Conservation (phyloP, 371 early-diverging fungal genomes). For the Mucor irregularis region DNA sequence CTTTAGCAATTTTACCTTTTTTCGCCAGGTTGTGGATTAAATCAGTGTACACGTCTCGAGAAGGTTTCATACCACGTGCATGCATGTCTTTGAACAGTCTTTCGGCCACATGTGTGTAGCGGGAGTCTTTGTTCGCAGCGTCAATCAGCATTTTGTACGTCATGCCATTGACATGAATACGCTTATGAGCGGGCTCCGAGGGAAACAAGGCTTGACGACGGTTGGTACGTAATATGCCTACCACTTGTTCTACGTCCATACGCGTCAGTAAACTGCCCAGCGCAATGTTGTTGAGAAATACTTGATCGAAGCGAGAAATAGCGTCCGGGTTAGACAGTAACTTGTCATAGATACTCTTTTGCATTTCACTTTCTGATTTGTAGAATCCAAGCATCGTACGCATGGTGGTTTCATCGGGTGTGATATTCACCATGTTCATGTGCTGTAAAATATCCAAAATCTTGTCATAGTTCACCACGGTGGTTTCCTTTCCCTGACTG, state of each 20-base stretch:
- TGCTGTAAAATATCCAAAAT: constrained; percentile 37
- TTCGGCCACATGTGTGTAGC: constrained; percentile 10
- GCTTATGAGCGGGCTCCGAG: background rate
- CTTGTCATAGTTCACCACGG: constrained; percentile 18
- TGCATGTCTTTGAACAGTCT: constrained; percentile 32
- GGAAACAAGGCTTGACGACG: constrained; percentile 26
- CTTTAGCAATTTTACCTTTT: constrained; percentile 26
- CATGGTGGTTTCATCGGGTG: constrained; percentile 34
- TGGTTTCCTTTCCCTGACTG: background rate
- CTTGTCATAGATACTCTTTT: constrained; percentile 18
- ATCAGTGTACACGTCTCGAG: constrained; percentile 17
- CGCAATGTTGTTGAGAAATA: constrained; percentile 42
- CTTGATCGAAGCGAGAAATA: constrained; percentile 18
- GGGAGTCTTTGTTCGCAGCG: constrained; percentile 9
- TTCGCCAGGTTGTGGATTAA: constrained; percentile 26
- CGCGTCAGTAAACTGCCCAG: constrained; percentile 19
- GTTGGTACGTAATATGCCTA: constrained; percentile 15
- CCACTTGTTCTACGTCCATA: constrained; percentile 3
- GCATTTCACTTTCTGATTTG: constrained; percentile 17
- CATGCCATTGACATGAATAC: constrained; percentile 25
- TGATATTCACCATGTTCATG: constrained; percentile 35
- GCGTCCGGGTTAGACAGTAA: constrained; percentile 15
- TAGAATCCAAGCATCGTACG: constrained; percentile 34
- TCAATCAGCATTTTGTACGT: constrained; percentile 39
- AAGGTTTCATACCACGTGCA: constrained; percentile 26